These are phyloP conservation scores for Schwanniomyces yamadae DNA, from an alignment of 805 yeast genomes.

Conservation along the genomic window DNA sequence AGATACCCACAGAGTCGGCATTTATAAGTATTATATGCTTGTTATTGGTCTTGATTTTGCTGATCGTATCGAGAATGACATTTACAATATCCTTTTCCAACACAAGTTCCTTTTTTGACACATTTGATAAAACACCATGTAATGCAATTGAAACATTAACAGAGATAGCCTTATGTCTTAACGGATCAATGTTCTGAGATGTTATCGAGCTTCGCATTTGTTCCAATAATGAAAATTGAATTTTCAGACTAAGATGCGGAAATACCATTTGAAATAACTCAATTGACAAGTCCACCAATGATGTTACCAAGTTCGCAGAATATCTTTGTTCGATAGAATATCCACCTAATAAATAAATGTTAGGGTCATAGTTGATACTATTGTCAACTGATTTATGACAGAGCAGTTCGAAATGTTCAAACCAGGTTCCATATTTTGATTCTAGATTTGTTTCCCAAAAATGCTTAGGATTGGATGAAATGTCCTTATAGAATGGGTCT, in stretches of 20 bases:
- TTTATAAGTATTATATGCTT: conserved; percentile 44
- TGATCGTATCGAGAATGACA: conserved; percentile 51
- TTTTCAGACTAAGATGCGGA: conserved; percentile 68
- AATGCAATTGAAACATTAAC: conserved; percentile 66
- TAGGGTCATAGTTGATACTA: conserved; percentile 36
- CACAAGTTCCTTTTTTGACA: conserved; percentile 15
- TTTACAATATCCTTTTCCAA: conserved; percentile 37
- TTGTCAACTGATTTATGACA: conserved; percentile 20
- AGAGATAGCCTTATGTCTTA: conserved; percentile 47
- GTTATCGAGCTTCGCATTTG: conserved; percentile 59
- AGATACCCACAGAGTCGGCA: conserved; percentile 58
- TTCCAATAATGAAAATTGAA: conserved; percentile 87
- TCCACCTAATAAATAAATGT: conserved; percentile 20
- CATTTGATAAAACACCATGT: conserved; percentile 44
- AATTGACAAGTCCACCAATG: conserved; percentile 72
- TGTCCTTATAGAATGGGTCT: conserved; percentile 9
- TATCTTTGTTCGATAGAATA: conserved; percentile 24
- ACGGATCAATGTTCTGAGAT: conserved; percentile 30
- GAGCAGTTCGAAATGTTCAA: conserved; percentile 28
- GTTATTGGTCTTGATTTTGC: conserved; percentile 40
- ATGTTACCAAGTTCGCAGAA: conserved; percentile 29
- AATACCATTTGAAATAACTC: conserved; percentile 71
- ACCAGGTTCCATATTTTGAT: conserved; percentile 25
- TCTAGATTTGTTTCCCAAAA: conserved; percentile 31
- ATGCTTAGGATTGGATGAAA: conserved; percentile 10